Evolutionary conservation across 257 asterid genomes (phyloP).

Genomic region (Lavandula angustifolia): DNA sequence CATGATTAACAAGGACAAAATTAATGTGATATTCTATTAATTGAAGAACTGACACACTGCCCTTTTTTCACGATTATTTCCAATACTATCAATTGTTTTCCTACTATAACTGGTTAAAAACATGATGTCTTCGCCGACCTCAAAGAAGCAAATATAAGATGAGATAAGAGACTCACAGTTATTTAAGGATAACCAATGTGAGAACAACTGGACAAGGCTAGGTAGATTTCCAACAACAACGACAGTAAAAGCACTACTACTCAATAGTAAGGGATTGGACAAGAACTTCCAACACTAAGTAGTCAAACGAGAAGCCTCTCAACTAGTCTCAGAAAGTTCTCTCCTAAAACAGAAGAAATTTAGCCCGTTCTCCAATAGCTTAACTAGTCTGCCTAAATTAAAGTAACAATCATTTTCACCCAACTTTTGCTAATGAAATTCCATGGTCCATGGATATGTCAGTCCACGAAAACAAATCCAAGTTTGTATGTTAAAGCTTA

Average conservation of each 20-base stretch:
- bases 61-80: background rate
- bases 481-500: background rate
- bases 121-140: background rate
- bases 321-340: background rate
- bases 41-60: background rate
- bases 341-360: background rate
- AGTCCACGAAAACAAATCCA: background rate
- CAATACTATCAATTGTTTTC: background rate
- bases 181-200: conserved; percentile 7
- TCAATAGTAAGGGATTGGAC: too few species aligned
- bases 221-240: background rate
- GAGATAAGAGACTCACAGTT: conserved; percentile 10
- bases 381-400: background rate
- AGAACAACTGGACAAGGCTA: background rate
- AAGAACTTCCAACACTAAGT: too few species aligned
- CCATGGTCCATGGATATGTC: background rate
- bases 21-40: background rate
- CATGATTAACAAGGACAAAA: conserved; percentile 13
- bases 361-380: background rate
- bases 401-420: background rate
- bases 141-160: background rate
- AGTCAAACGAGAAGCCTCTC: too few species aligned
- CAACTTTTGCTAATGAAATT: background rate
- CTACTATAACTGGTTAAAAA: background rate
- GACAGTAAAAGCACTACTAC: too few species aligned